phyloP scores from a whole-genome alignment of 1,284 basidiomycete species.

The Wallemia ichthyophaga region DNA sequence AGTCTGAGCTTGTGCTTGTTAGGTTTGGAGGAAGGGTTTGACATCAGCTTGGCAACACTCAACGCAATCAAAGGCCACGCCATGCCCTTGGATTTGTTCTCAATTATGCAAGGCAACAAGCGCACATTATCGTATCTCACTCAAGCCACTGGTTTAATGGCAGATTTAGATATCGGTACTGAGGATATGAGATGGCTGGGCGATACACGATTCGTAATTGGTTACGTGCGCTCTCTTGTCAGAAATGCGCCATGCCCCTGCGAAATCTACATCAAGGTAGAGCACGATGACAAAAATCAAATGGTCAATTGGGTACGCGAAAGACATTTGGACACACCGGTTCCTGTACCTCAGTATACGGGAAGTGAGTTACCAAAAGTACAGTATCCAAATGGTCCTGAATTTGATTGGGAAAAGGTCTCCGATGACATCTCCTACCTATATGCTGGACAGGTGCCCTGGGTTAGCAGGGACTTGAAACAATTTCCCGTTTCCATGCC shows the following conservation, averaged over 20 bases:
- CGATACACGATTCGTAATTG: conserved; percentile 20
- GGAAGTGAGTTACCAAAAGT: conserved; percentile 18
- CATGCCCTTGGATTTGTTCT: conserved; percentile 53
- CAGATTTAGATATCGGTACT: conserved; percentile 63
- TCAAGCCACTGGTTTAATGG: conserved; percentile 63
- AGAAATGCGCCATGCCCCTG: conserved; percentile 34
- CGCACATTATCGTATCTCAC: conserved; percentile 65
- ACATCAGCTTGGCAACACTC: conserved; percentile 39
- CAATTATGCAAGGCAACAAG: conserved; percentile 34
- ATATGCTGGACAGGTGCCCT: conserved; percentile 21
- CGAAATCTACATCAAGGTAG: conserved; percentile 37
- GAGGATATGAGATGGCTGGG: conserved; percentile 78
- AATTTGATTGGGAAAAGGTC: conserved; percentile 8
- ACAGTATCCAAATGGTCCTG: conserved; percentile 13
- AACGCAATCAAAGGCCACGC: conserved; percentile 61
- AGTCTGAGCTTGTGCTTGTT: conserved; percentile 17
- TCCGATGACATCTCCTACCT: conserved; percentile 14
- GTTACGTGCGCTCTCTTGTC: conserved; percentile 18
- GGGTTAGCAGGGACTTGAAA: conserved; percentile 31
- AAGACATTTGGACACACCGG: conserved; percentile 6
- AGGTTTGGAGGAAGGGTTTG: conserved; percentile 29
- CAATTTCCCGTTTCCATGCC: conserved; percentile 54
- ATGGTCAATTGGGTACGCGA: conserved; percentile 26
- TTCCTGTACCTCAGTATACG: conserved; percentile 7
- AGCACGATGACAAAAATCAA: conserved; percentile 34